Evolutionary conservation across 2,329 filamentous ascomycete genomes (phyloP).

Genomic region (Apiospora marii): DNA sequence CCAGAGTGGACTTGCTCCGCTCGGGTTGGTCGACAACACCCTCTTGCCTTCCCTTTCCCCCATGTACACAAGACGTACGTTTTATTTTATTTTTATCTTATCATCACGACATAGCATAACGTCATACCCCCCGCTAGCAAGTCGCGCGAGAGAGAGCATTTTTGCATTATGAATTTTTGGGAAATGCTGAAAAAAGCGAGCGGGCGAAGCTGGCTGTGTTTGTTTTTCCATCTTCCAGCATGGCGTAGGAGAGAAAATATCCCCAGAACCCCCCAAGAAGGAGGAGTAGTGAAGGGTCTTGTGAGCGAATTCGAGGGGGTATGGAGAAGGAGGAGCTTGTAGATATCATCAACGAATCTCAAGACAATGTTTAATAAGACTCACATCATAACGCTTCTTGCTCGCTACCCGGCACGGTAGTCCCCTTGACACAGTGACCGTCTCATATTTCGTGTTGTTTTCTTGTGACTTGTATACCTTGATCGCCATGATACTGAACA

Average conservation of each 20-base stretch:
- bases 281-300: neutral
- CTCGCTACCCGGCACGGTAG: too few relatives aligned
- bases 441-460: neutral
- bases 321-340: constrained; percentile 18
- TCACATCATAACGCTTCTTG: neutral
- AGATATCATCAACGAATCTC: constrained; percentile 28
- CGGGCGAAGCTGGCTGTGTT: constrained; percentile 1
- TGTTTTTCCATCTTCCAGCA: constrained; percentile 19
- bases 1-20: neutral
- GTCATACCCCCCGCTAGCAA: constrained; percentile 5
- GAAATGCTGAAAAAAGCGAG: constrained; percentile 7
- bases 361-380: constrained; percentile 28
- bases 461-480: too few relatives aligned
- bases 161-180: constrained; percentile 16
- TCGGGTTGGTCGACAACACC: neutral
- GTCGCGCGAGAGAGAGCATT: neutral
- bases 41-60: constrained; percentile 3
- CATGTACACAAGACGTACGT: constrained; percentile 6
- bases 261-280: neutral
- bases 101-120: constrained; percentile 7
- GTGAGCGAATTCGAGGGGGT: neutral
- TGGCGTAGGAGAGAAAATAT: constrained; percentile 17
- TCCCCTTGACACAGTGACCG: neutral
- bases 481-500: too few relatives aligned
- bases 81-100: neutral